Evolutionary conservation across 2,329 filamentous ascomycete genomes (phyloP), one percentile per base, ranked within the genome.

Genomic region (Diaporthe destruens): DNA sequence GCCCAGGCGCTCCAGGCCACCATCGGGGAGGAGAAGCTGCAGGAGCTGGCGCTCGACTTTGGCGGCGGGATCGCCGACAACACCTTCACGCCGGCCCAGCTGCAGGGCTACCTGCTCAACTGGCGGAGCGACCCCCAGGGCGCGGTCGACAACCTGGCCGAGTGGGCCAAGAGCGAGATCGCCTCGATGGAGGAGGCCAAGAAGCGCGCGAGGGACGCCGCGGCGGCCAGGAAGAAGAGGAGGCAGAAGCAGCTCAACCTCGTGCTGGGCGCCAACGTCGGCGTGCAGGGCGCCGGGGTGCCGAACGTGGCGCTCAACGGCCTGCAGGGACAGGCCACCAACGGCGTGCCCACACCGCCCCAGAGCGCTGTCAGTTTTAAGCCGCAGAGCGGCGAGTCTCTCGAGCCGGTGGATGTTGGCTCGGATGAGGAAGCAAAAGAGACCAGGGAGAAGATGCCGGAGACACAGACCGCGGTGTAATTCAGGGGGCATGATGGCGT

Each of bases 41-140:
- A 76, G 18, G 79, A 86, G 36, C 88, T 92, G 44, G 86, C 88
- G 0, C 77, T 82, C 16, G 81, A 85, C 42, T 91, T 93, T 71
- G 84, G 87, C 8, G 84, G 84, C 56, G 84, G 86, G 75, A 85
- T 92, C 25, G 85, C 85, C 0, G 80, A 84, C 8, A 77, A 82
- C 55, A 81, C 79, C 0, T 85, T 88, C 61, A 87, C 86, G 0
- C 87, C 87, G 0, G 87, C 87, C 0, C 80, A 86, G 47, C 74
- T 88, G 5, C 87, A 88, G 71, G 86, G 85, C 0, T 87, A 83
- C 75, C 81, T 88, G 5, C 84, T 86, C 47, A 79, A 81, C 4
- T 81, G 86, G 72, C 77, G 84, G 36, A 80, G 83, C n/a, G 82
- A 81, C 16, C 84, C 84, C 0, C 75, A 77, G 5, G 76, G 79